Percentiles rank a stretch among this genome's conserved stretches.
These are phyloP conservation scores for Globisporangium sylvaticum DNA, from an alignment of 352 stramenopile genomes.

Conservation along the genomic window DNA sequence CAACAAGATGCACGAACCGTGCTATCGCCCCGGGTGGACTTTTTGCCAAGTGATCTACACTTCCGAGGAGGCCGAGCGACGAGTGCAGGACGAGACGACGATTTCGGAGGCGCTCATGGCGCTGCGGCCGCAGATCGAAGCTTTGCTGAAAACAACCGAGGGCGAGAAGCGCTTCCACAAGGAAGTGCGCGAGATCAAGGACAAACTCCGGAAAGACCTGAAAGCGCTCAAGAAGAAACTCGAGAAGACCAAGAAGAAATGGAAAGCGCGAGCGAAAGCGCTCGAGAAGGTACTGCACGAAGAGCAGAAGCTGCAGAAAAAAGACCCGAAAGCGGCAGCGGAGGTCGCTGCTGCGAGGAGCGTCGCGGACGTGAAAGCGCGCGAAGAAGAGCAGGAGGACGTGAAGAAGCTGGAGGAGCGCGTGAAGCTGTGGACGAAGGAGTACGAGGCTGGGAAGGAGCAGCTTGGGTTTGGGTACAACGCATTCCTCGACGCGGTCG, in stretches of 20 bases:
- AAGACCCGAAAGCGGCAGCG: not conserved
- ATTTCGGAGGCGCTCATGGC: slow-evolving; percentile 42
- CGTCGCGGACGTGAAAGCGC: slow-evolving; percentile 33
- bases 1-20: slow-evolving; percentile 69
- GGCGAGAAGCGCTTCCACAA: slow-evolving; percentile 62
- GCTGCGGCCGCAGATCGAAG: slow-evolving; percentile 51
- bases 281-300: slow-evolving; percentile 20
- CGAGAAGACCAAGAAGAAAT: slow-evolving; percentile 22
- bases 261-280: slow-evolving; percentile 19
- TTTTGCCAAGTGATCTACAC: slow-evolving; percentile 61
- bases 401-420: slow-evolving; percentile 35
- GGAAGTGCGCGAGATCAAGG: slow-evolving; percentile 50
- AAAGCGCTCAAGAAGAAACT: slow-evolving; percentile 38
- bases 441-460: slow-evolving; percentile 39
- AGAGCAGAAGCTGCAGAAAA: slow-evolving; percentile 22
- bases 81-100: slow-evolving; percentile 40
- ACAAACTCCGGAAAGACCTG: slow-evolving; percentile 33
- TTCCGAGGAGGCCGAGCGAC: slow-evolving; percentile 43
- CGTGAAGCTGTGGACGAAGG: slow-evolving; percentile 31
- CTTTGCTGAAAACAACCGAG: slow-evolving; percentile 51
- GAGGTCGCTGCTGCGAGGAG: slow-evolving; percentile 19
- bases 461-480: slow-evolving; percentile 47
- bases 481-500: slow-evolving; percentile 58
- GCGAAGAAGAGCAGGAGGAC: slow-evolving; percentile 31
- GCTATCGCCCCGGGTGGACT: slow-evolving; percentile 53